Base-by-base conservation (phyloP, 1,284 basidiomycete genomes). In the Melampsora americana region DNA sequence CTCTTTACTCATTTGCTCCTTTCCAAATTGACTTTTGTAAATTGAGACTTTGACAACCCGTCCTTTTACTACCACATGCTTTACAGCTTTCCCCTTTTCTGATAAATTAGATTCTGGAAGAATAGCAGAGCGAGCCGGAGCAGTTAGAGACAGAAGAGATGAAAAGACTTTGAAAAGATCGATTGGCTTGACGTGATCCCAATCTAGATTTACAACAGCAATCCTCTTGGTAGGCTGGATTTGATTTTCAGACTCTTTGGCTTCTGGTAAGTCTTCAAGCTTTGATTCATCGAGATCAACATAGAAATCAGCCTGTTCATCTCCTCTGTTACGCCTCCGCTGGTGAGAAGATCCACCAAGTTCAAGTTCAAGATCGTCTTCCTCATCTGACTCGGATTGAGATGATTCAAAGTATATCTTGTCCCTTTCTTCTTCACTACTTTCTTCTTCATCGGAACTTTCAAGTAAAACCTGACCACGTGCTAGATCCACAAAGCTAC, bases 121-220 rank as follows among this genome's bases (percentile, higher is more conserved):
- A 12, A 30, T 1, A 20, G 20, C 12, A 18, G 28, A 44, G 2
- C 18, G 35, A 16, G 86, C 39, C 44, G 79, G 53, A 11, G 82
- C 80, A 44, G 79, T 78, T 14, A 81, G 81, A n/a, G 86, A 77
- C 23, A 97, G 86, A 69, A 95, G 87, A 4, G 94, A 97, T 46
- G 92, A 89, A 83, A 93, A 94, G 59, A 99, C 92, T 83, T 92
- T 93, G 87, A 89, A 97, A 30, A 99, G 85, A 83, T 99, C 95
- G 46, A 86, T 86, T 0, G 95, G 93, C 66, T 91, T 90, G 73
- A 99, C 88, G 84, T 98, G 89, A 83, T 99, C 96, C 96, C 96
- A 99, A 84, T 99, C 96, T 77, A 99, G 87, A 82, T 99, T 98
- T 79, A 99, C 95, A 35, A 91, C 88, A 0, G 95, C 96, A 6